Evolutionary conservation across 2,329 filamentous ascomycete species (phyloP).

Genomic region (Elsinoe fawcettii): DNA sequence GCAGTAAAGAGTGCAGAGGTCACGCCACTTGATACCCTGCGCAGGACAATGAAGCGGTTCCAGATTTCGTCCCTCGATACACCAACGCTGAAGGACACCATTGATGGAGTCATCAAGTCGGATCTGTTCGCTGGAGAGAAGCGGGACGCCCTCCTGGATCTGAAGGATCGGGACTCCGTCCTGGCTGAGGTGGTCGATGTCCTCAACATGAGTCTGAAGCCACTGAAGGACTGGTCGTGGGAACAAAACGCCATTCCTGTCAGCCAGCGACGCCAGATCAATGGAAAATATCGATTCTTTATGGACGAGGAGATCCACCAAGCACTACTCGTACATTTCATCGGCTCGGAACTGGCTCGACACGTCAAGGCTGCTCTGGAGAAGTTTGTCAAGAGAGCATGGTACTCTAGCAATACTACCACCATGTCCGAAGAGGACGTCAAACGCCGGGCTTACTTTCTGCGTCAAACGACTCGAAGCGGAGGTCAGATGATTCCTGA

Average conservation of each 20-base stretch:
- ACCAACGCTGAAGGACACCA: slow-evolving; percentile 36
- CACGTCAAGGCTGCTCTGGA: slow-evolving; percentile 38
- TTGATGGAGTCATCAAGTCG: slow-evolving; percentile 42
- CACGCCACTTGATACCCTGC: slow-evolving; percentile 29
- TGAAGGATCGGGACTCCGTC: slow-evolving; percentile 43
- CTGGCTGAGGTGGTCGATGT: slow-evolving; percentile 49
- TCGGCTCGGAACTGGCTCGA: slow-evolving; percentile 47
- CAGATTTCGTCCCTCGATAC: slow-evolving; percentile 22
- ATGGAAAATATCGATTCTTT: slow-evolving; percentile 38
- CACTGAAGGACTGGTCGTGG: slow-evolving; percentile 48
- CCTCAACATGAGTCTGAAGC: slow-evolving; percentile 48
- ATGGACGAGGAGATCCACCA: slow-evolving; percentile 54
- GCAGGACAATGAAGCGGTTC: slow-evolving; percentile 22
- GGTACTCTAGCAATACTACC: slow-evolving; percentile 32
- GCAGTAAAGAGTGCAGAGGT: slow-evolving; percentile 9
- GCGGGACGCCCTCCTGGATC: slow-evolving; percentile 42
- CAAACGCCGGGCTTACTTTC: slow-evolving; percentile 40
- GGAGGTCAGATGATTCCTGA: not conserved
- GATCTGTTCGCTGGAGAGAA: slow-evolving; percentile 49
- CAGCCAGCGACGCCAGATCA: slow-evolving; percentile 35
- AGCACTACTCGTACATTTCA: slow-evolving; percentile 47
- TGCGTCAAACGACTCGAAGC: slow-evolving; percentile 22
- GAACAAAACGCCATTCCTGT: slow-evolving; percentile 38
- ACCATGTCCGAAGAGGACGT: slow-evolving; percentile 32
- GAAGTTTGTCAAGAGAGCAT: slow-evolving; percentile 34